Percentiles rank a stretch among this genome's conserved stretches.
Evolutionary conservation across 164 flowering plant species (phyloP).

Genomic region (Tetracentron sinense): DNA sequence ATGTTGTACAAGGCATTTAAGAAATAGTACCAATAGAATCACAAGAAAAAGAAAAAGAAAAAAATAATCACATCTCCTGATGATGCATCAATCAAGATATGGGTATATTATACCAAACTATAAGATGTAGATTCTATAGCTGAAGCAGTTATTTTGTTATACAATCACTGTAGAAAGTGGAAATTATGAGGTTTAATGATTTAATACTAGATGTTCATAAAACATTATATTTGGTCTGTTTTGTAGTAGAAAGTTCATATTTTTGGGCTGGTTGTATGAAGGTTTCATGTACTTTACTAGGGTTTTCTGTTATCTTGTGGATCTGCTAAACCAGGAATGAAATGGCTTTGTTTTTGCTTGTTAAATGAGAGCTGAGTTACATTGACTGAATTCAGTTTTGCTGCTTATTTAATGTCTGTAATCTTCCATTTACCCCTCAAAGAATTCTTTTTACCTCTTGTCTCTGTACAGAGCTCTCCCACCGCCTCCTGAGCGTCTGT

Average conservation of each 20-base stretch:
- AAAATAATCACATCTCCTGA: not conserved
- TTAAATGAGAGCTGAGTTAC: too few species aligned
- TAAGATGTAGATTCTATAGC: not conserved
- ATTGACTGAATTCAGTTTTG: too few species aligned
- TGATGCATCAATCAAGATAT: not conserved
- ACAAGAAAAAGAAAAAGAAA: too few species aligned
- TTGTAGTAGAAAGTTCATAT: not conserved
- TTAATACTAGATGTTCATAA: too few species aligned
- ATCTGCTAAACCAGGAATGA: too few species aligned
- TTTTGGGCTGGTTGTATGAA: not conserved
- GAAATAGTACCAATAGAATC: not conserved
- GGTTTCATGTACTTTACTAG: not conserved
- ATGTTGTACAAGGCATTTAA: not conserved
- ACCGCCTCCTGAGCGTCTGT: too few species aligned
- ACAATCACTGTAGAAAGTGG: not conserved
- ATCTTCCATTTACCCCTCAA: too few species aligned
- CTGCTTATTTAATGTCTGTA: too few species aligned
- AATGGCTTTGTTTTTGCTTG: too few species aligned
- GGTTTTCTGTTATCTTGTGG: not conserved
- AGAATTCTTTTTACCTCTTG: too few species aligned
- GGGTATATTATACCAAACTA: not conserved
- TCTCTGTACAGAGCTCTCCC: too few species aligned
- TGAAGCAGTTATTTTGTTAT: not conserved
- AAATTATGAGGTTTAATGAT: not conserved
- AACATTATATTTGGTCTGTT: too few species aligned